Evolutionary conservation across 306 rosid genomes (phyloP).

Genomic region (Cucurbita moschata): DNA sequence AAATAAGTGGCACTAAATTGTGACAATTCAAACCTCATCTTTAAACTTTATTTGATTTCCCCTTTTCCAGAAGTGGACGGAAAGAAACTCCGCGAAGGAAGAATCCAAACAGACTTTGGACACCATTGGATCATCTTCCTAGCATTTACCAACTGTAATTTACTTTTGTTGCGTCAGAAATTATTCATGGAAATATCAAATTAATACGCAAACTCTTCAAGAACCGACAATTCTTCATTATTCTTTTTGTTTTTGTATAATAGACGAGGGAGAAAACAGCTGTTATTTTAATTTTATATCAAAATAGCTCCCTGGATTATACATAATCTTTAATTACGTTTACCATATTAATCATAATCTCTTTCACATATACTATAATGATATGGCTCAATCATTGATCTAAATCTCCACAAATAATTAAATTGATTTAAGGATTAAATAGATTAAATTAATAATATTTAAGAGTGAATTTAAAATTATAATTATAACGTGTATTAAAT

Average conservation of each 20-base stretch:
- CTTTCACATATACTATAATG: neutral
- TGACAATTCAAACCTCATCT: neutral
- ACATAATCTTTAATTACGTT: neutral
- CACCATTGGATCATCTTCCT: neutral
- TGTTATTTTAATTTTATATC: neutral
- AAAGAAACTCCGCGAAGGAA: neutral
- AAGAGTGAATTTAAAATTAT: too few relatives aligned
- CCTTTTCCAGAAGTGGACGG: neutral
- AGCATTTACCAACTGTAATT: neutral
- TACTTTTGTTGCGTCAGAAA: neutral
- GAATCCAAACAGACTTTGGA: constrained; percentile 1
- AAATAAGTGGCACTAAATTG: too few relatives aligned
- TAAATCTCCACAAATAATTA: too few relatives aligned
- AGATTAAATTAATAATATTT: too few relatives aligned
- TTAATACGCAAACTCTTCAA: neutral
- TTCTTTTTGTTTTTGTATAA: neutral
- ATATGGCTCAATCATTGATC: neutral
- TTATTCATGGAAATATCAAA: neutral
- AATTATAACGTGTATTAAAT: too few relatives aligned
- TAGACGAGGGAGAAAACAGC: neutral
- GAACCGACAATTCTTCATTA: neutral
- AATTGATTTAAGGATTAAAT: too few relatives aligned
- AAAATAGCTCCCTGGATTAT: neutral
- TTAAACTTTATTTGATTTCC: neutral
- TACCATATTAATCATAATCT: neutral